These are phyloP conservation scores for Paramecium sonneborni DNA, from an alignment of 73 alveolate species.

Conservation along the genomic window DNA sequence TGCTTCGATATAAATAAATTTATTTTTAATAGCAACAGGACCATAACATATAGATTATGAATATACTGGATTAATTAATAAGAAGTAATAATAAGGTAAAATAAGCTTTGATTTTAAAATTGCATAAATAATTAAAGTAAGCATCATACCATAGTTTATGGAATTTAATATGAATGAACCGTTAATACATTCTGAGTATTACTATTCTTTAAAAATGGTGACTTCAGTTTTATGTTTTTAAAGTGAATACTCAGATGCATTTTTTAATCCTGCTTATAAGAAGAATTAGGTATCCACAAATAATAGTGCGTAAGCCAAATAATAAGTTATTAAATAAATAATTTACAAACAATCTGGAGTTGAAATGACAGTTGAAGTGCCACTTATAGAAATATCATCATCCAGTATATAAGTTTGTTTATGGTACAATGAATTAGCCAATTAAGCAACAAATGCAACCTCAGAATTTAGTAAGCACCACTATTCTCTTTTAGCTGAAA, in stretches of 20 bases:
- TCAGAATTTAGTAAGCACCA: background rate
- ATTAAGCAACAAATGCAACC: background rate
- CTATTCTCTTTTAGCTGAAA: background rate
- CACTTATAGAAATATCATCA: constrained; percentile 22
- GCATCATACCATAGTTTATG: background rate
- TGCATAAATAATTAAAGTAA: constrained; percentile 11
- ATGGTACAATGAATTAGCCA: background rate
- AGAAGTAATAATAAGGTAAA: constrained; percentile 8
- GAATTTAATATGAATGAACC: constrained; percentile 25
- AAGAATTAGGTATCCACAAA: background rate
- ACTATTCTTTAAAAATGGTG: background rate
- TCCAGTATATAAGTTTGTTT: constrained; percentile 33
- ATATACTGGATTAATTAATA: background rate
- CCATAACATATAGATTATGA: constrained; percentile 46
- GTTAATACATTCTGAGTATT: background rate
- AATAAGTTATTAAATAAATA: background rate
- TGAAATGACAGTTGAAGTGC: constrained; percentile 33
- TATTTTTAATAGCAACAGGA: constrained; percentile 12
- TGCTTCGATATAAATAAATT: background rate
- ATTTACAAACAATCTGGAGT: background rate
- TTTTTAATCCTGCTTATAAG: background rate
- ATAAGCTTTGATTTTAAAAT: constrained; percentile 48
- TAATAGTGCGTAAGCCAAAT: background rate
- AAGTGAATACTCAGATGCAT: constrained; percentile 28
- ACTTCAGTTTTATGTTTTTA: background rate